Conservation (phyloP, 805 yeast species). For the Saccharomyces cerevisiae region DNA sequence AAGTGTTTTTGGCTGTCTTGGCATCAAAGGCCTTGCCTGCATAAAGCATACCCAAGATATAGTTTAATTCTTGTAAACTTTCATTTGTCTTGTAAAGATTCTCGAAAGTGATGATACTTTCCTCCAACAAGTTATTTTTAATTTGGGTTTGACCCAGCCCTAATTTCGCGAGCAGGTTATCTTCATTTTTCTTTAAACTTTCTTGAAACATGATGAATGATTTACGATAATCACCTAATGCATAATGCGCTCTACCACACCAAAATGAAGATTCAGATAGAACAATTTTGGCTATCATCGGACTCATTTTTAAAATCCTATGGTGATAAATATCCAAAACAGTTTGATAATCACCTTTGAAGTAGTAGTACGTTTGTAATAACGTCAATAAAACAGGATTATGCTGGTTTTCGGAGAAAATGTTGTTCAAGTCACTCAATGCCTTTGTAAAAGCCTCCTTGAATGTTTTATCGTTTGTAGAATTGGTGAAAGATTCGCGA, state of each 20-base stretch:
- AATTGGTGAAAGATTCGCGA: constrained; percentile 50
- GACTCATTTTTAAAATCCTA: constrained; percentile 32
- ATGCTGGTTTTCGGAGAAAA: constrained; percentile 36
- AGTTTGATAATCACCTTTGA: constrained; percentile 50
- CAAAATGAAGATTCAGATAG: constrained; percentile 66
- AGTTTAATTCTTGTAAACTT: constrained; percentile 64
- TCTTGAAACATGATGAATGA: constrained; percentile 69
- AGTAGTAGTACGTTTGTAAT: constrained; percentile 62
- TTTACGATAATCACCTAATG: constrained; percentile 48
- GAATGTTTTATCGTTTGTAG: constrained; percentile 46
- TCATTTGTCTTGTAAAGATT: constrained; percentile 56
- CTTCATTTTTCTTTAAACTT: constrained; percentile 57
- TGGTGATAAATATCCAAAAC: constrained; percentile 54
- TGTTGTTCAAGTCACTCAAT: constrained; percentile 35
- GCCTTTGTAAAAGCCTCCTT: constrained; percentile 50
- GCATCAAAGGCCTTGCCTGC: constrained; percentile 38
- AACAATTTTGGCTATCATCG: constrained; percentile 31
- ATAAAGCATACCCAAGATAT: constrained; percentile 68
- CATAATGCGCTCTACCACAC: constrained; percentile 74
- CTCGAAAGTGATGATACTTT: constrained; percentile 81
- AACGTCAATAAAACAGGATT: constrained; percentile 59
- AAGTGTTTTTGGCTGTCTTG: constrained; percentile 12
- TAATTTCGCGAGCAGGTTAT: constrained; percentile 59
- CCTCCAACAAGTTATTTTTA: constrained; percentile 64
- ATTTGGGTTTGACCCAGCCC: constrained; percentile 85